These are phyloP conservation scores for Phytopythium chamaehyphon DNA, from an alignment of 352 stramenopile species.

Conservation along the genomic window DNA sequence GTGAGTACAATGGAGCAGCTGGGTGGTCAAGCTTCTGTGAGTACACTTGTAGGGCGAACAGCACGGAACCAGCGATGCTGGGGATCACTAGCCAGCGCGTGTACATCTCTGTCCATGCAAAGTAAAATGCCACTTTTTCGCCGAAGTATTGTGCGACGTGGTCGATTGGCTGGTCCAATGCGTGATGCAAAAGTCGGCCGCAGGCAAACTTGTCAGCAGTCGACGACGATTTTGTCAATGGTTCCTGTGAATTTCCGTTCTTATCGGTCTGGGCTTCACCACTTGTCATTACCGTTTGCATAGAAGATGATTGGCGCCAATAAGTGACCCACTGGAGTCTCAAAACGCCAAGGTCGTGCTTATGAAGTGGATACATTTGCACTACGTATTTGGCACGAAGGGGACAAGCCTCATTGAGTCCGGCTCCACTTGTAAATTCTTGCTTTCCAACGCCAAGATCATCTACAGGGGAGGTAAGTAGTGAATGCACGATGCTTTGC, in stretches of 20 bases:
- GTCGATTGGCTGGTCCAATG: constrained; percentile 79
- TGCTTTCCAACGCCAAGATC: constrained; percentile 6
- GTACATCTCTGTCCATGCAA: constrained; percentile 91
- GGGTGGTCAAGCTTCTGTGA: constrained; percentile 73
- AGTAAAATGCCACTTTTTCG: constrained; percentile 90
- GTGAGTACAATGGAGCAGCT: constrained; percentile 67
- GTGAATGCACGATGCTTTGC: constrained; percentile 67
- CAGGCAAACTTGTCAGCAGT: background rate
- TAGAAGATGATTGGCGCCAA: constrained; percentile 37
- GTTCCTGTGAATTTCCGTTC: too few species aligned
- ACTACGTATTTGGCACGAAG: constrained; percentile 65
- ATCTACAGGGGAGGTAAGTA: constrained; percentile 42
- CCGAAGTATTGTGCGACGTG: constrained; percentile 89
- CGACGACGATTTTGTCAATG: background rate
- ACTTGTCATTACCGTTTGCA: background rate
- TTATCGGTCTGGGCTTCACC: too few species aligned
- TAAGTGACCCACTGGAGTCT: constrained; percentile 78
- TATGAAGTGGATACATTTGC: constrained; percentile 88
- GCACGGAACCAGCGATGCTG: constrained; percentile 55
- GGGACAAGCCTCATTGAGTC: constrained; percentile 66
- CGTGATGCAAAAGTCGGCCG: constrained; percentile 19
- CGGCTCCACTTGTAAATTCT: constrained; percentile 26
- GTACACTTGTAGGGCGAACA: constrained; percentile 71
- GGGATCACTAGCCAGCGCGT: constrained; percentile 86
- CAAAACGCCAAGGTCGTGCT: constrained; percentile 61